These are phyloP conservation scores for Tetrapisispora taiwanensis DNA, from an alignment of 805 yeast species.

Conservation along the genomic window DNA sequence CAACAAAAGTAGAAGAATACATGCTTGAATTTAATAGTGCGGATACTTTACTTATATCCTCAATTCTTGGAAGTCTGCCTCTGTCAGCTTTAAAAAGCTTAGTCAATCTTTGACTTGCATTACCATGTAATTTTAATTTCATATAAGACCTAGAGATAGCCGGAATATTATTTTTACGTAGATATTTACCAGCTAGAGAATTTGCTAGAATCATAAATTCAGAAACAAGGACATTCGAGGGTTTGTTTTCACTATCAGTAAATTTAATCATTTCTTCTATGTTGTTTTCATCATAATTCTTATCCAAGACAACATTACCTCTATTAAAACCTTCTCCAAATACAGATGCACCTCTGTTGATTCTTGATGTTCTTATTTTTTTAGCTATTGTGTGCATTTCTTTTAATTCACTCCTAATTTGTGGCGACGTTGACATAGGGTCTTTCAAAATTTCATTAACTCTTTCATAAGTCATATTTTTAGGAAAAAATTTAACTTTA, in stretches of 20 bases:
- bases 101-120: conserved; percentile 18
- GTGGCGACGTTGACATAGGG: conserved; percentile 1
- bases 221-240: conserved; percentile 59
- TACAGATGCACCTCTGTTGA: conserved; percentile 28
- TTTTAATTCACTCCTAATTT: conserved; percentile 27
- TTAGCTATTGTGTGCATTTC: conserved; percentile 24
- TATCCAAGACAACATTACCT: conserved; percentile 15
- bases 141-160: conserved; percentile 37
- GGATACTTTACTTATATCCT: conserved; percentile 35
- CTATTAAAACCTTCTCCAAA: conserved; percentile 31
- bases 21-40: conserved; percentile 45
- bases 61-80: conserved; percentile 23
- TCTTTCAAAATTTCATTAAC: conserved; percentile 29
- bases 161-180: conserved; percentile 36
- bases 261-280: conserved; percentile 10
- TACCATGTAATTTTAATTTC: conserved; percentile 21
- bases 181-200: conserved; percentile 43
- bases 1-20: conserved; percentile 34
- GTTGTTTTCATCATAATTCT: conserved; percentile 5
- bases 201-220: conserved; percentile 81
- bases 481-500: conserved; percentile 36
- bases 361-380: conserved; percentile 23
- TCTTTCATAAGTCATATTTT: conserved; percentile 45
- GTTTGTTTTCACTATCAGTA: conserved; percentile 25
- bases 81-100: conserved; percentile 17